These are phyloP conservation scores for Adenanthera pavonina DNA, from an alignment of 306 rosid genomes.

Conservation along the genomic window DNA sequence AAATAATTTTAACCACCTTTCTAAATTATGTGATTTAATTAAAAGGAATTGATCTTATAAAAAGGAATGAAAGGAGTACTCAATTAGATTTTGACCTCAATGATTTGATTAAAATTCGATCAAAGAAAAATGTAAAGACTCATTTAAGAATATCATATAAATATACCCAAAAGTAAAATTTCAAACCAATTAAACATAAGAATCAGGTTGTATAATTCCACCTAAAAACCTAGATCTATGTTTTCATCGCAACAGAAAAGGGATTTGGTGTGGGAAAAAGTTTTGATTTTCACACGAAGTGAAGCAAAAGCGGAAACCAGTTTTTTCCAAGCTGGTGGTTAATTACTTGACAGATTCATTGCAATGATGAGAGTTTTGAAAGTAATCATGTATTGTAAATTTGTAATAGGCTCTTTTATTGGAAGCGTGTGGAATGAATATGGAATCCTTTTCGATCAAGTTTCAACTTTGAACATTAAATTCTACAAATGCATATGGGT, in stretches of 20 bases:
- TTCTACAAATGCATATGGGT: conserved; percentile 5
- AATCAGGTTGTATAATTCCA: not conserved
- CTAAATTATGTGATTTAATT: too few species aligned
- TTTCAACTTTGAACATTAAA: not conserved
- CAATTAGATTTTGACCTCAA: too few species aligned
- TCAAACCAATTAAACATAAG: not conserved
- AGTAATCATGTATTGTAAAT: not conserved
- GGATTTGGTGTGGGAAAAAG: not conserved
- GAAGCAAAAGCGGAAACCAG: not conserved
- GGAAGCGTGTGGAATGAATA: not conserved
- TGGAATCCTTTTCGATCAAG: not conserved
- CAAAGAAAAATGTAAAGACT: not conserved
- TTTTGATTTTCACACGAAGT: not conserved
- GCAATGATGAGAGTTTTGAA: conserved; percentile 36
- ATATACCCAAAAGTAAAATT: not conserved
- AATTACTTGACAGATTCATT: conserved; percentile 19
- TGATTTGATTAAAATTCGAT: not conserved
- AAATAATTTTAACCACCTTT: too few species aligned
- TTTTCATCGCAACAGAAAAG: not conserved
- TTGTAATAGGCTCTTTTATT: not conserved
- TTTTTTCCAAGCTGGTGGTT: not conserved
- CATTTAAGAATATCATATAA: too few species aligned
- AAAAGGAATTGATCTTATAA: too few species aligned
- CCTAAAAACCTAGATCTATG: not conserved
- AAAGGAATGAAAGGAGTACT: too few species aligned